Evolutionary conservation across 352 stramenopile species (phyloP), one percentile per base, ranked within the genome.

Genomic region (Globisporangium sylvaticum): DNA sequence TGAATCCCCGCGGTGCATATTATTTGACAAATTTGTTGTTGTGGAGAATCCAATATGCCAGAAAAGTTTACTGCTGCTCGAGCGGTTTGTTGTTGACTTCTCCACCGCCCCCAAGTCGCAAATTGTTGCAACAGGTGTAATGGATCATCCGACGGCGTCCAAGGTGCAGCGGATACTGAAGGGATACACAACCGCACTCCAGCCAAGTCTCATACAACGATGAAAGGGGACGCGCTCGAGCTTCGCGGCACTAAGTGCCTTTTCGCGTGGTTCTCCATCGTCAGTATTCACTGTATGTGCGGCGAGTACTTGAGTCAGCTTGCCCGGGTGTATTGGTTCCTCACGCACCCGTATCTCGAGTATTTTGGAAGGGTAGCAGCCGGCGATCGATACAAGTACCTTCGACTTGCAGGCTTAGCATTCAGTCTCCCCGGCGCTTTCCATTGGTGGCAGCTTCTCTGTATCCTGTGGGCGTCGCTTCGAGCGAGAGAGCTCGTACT

Each of bases 301-400:
- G 62, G 37, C 4, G 62, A 57, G 53, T 62, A 50, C 54, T 20
- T 67, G n/a, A 68, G 29, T 22, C 42, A 29, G 32, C 32, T 62
- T 20, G 42, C 10, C 20, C 18, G 10, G 5, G 27, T 52, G 18
- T 63, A 42, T 15, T 34, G 20, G 9, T 48, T 52, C 12, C 18
- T 52, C 55, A 25, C 6, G 3, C 37, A 58, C 10, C 54, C 63
- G n/a, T 58, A 63, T 53, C 31, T 68, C 4, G 39, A 46, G 34
- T 68, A 63, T 53, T 63, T 57, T 22, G 37, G 27, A 22, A 42
- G 34, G 27, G 22, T 68, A 4, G n/a, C 25, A 15, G 39, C 42
- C 1, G 25, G 53, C 29, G 62, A 63, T 24, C 37, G 27, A 15
- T 32, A 63, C 34, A n/a, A 24, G n/a, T 60, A 61, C 24, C 20